Evolutionary conservation across 345 rosid species (phyloP).

Genomic region (Draba incana): DNA sequence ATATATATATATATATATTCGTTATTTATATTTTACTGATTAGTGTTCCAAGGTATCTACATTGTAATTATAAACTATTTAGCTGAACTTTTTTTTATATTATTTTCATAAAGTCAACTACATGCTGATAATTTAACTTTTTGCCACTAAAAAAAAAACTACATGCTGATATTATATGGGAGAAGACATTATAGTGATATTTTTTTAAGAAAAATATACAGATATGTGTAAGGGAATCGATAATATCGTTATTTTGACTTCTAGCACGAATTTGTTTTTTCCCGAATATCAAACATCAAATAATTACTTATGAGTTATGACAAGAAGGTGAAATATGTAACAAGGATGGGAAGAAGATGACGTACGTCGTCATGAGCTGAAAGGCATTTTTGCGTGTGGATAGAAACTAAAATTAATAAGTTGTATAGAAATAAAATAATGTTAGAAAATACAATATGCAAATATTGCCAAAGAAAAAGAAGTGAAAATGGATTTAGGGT

Average conservation of each 20-base stretch:
- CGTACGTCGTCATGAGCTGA: slow-evolving; percentile 39
- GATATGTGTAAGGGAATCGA: neutral
- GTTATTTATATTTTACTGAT: neutral
- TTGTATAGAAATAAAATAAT: neutral
- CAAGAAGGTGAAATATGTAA: slow-evolving; percentile 41
- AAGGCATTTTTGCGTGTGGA: slow-evolving; percentile 40
- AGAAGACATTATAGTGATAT: slow-evolving; percentile 10
- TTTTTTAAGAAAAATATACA: neutral
- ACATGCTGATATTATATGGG: neutral
- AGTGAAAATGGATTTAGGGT: slow-evolving; percentile 27
- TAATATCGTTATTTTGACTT: neutral
- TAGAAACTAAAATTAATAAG: neutral
- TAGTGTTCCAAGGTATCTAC: slow-evolving; percentile 14
- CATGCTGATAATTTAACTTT: neutral
- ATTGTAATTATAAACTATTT: neutral
- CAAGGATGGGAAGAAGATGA: slow-evolving; percentile 32
- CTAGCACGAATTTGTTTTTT: neutral
- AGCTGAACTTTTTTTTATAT: too few species aligned
- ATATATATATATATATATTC: slow-evolving; percentile 1
- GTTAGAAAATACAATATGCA: too few species aligned
- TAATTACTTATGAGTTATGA: slow-evolving; percentile 33
- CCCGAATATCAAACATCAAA: slow-evolving; percentile 26
- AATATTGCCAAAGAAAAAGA: neutral
- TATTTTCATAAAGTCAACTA: slow-evolving; percentile 18
- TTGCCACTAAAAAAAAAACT: neutral